Percentiles rank a stretch among this genome's conserved stretches.
Conservation (phyloP, 1,139 yeast species). For the Blastobotrys raffinosifermentans region DNA sequence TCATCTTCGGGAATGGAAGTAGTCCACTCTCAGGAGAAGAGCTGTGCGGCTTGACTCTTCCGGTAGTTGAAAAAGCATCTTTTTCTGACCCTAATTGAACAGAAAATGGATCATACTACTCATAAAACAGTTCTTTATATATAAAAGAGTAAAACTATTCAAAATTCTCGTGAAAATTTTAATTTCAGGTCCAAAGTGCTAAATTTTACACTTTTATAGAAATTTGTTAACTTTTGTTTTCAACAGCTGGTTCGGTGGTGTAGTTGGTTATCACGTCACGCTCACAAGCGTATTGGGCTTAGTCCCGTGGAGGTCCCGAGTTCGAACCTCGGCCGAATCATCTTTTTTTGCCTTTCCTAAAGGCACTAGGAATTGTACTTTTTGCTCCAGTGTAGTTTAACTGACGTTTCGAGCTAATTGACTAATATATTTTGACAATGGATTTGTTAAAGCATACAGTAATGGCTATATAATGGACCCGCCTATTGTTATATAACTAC, state of each 20-base stretch:
- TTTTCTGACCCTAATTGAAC: no score
- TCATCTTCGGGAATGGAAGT: no score
- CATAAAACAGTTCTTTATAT: neutral
- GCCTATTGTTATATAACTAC: neutral
- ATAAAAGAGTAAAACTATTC: neutral
- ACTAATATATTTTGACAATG: neutral
- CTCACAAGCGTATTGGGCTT: slow-evolving; percentile 4
- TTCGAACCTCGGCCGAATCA: slow-evolving; percentile 12
- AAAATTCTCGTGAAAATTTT: neutral
- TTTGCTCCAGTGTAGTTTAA: neutral
- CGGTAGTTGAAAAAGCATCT: no score
- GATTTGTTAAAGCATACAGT: neutral
- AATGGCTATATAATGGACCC: neutral
- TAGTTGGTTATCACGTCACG: slow-evolving; percentile 12
- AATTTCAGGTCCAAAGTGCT: neutral
- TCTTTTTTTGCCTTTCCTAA: neutral
- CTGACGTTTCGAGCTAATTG: neutral
- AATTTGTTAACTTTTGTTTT: no score
- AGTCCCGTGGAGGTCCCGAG: slow-evolving; percentile 11
- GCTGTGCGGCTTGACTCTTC: no score
- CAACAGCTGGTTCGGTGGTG: slow-evolving; percentile 12
- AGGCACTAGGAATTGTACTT: neutral
- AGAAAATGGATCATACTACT: no score
- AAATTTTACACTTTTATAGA: no score
- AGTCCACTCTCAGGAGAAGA: no score